These are phyloP conservation scores for Xanthoceras sorbifolium DNA, from an alignment of 345 rosid species.

Conservation along the genomic window DNA sequence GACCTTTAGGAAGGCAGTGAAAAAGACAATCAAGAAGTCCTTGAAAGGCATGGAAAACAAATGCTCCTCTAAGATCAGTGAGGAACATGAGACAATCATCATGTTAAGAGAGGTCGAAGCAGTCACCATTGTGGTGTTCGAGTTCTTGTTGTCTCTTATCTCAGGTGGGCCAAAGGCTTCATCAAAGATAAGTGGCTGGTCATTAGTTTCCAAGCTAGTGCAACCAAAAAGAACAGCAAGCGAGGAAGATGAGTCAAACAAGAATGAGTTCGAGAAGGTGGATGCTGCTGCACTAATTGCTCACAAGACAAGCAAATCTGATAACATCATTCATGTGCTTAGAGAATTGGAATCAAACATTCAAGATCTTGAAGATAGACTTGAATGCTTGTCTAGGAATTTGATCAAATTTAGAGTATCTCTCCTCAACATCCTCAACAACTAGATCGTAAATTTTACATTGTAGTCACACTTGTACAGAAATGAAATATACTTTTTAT, in stretches of 20 bases:
- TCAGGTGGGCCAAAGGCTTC: constrained; percentile 32
- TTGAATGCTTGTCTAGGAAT: constrained; percentile 39
- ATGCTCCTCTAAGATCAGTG: neutral
- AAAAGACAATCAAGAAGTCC: constrained; percentile 44
- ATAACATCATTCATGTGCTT: constrained; percentile 12
- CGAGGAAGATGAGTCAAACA: too few relatives aligned
- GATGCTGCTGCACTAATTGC: too few relatives aligned
- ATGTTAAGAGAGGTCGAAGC: constrained; percentile 39
- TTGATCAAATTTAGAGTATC: constrained; percentile 45
- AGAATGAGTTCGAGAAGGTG: too few relatives aligned
- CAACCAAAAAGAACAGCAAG: too few relatives aligned
- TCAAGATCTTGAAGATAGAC: constrained; percentile 14
- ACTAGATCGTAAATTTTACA: constrained; percentile 7
- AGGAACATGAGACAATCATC: constrained; percentile 11
- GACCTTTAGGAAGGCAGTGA: constrained; percentile 39
- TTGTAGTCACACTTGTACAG: neutral
- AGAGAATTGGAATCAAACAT: too few relatives aligned
- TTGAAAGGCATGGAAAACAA: constrained; percentile 29
- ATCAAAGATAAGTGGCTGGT: constrained; percentile 32
- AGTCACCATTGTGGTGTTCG: constrained; percentile 22
- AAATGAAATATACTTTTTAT: too few relatives aligned
- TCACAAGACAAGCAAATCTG: constrained; percentile 13
- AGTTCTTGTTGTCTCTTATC: constrained; percentile 23
- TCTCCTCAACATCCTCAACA: constrained; percentile 39
- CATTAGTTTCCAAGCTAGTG: constrained; percentile 13